Evolutionary conservation across 2,329 filamentous ascomycete genomes (phyloP).

Genomic region (Monilinia laxa): DNA sequence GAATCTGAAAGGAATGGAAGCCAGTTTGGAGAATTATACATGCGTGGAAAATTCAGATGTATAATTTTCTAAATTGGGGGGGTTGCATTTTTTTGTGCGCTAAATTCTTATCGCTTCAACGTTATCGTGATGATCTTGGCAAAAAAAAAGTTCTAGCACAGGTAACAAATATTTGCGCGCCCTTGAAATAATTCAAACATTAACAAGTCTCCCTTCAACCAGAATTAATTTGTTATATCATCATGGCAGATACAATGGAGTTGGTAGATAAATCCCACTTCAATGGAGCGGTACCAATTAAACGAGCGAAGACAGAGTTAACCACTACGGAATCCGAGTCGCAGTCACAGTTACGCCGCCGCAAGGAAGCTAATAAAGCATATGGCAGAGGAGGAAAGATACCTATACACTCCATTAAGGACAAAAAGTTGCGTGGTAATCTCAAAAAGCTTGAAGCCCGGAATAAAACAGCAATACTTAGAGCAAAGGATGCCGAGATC

Average conservation of each 20-base stretch:
- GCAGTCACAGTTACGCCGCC: constrained; percentile 45
- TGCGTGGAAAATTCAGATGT: constrained; percentile 13
- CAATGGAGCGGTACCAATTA: constrained; percentile 55
- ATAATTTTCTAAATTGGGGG: constrained; percentile 15
- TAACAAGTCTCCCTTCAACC: neutral
- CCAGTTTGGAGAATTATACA: constrained; percentile 50
- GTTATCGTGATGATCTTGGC: constrained; percentile 19
- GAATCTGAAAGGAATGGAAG: constrained; percentile 79
- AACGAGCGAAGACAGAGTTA: constrained; percentile 53
- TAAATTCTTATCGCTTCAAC: constrained; percentile 24
- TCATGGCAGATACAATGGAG: constrained; percentile 29
- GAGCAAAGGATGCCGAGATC: constrained; percentile 94
- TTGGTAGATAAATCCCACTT: constrained; percentile 36
- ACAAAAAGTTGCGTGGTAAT: constrained; percentile 86
- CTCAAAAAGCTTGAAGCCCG: constrained; percentile 77
- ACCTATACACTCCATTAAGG: constrained; percentile 69
- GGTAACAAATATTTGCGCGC: constrained; percentile 19
- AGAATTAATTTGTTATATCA: neutral
- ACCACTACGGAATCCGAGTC: constrained; percentile 34
- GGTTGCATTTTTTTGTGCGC: constrained; percentile 25
- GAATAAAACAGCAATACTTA: constrained; percentile 75
- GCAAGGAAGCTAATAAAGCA: constrained; percentile 64
- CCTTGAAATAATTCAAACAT: neutral
- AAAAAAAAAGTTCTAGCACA: constrained; percentile 17
- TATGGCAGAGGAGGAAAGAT: constrained; percentile 85